Evolutionary conservation across 371 early-diverging fungal species (phyloP).

Genomic region (Mortierella polycephala): DNA sequence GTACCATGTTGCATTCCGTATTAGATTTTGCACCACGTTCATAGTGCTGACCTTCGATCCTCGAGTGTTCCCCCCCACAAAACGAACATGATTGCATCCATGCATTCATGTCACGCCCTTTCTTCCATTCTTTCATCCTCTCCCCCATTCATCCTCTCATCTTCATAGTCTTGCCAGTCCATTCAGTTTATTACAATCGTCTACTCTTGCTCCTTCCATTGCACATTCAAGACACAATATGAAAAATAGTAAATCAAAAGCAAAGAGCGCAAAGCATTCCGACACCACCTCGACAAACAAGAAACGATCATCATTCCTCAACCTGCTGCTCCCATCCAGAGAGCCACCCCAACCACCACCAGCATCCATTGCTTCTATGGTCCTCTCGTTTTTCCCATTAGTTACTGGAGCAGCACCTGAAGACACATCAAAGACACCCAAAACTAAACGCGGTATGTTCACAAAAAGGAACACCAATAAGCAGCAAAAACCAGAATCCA

Average conservation of each 20-base stretch:
- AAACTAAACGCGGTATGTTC: slow-evolving; percentile 9
- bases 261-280: slow-evolving; percentile 14
- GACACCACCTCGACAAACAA: not conserved
- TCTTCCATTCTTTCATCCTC: too few relatives aligned
- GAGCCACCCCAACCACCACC: not conserved
- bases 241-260: not conserved
- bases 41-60: too few relatives aligned
- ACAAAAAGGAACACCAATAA: too few relatives aligned
- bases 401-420: too few relatives aligned
- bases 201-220: not conserved
- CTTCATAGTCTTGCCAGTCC: not conserved
- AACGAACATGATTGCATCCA: too few relatives aligned
- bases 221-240: too few relatives aligned
- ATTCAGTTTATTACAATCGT: not conserved
- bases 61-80: too few relatives aligned
- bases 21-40: too few relatives aligned
- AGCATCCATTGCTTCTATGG: slow-evolving; percentile 3
- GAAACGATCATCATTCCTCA: slow-evolving; percentile 7
- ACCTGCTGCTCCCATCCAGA: not conserved
- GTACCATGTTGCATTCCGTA: too few relatives aligned
- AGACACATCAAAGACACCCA: slow-evolving; percentile 2
- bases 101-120: too few relatives aligned
- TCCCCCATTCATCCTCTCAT: not conserved
- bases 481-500: slow-evolving; percentile 7
- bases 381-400: slow-evolving; percentile 12